These are phyloP conservation scores for Neofusicoccum laricinum DNA, from an alignment of 2,329 filamentous ascomycete species.

Conservation along the genomic window DNA sequence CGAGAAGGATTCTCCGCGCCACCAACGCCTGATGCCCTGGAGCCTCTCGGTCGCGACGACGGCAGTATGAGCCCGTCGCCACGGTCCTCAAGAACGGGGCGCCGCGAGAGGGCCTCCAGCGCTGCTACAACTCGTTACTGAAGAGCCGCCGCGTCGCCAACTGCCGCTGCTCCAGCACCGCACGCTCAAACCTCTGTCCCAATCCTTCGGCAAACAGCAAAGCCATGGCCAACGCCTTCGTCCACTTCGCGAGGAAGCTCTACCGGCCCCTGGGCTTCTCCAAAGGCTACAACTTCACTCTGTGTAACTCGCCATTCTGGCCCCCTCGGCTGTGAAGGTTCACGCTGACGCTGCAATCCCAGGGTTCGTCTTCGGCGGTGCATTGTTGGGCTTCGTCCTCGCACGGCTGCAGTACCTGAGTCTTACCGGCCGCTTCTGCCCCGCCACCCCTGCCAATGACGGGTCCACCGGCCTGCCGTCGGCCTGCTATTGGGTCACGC, in stretches of 20 bases:
- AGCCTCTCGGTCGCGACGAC: too few species aligned
- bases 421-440: conserved; percentile 36
- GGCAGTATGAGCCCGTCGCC: not conserved
- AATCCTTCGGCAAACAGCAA: not conserved
- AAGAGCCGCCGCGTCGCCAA: not conserved
- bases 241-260: conserved; percentile 21
- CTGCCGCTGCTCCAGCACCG: not conserved
- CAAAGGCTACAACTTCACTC: conserved; percentile 56
- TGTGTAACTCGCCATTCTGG: conserved; percentile 36
- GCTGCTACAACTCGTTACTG: not conserved
- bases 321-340: not conserved
- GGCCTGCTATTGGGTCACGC: conserved; percentile 41
- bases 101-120: not conserved
- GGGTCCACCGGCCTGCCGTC: conserved; percentile 19
- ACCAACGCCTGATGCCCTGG: not conserved
- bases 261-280: conserved; percentile 54
- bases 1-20: not conserved
- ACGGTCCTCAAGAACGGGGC: not conserved
- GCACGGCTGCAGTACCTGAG: conserved; percentile 50
- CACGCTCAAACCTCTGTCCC: not conserved
- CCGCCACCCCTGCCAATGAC: not conserved
- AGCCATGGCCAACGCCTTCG: not conserved
- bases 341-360: not conserved
- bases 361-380: conserved; percentile 18
- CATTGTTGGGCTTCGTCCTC: conserved; percentile 31